Base-by-base conservation (phyloP, 2,329 filamentous ascomycete genomes). In the Coniochaeta sp. region DNA sequence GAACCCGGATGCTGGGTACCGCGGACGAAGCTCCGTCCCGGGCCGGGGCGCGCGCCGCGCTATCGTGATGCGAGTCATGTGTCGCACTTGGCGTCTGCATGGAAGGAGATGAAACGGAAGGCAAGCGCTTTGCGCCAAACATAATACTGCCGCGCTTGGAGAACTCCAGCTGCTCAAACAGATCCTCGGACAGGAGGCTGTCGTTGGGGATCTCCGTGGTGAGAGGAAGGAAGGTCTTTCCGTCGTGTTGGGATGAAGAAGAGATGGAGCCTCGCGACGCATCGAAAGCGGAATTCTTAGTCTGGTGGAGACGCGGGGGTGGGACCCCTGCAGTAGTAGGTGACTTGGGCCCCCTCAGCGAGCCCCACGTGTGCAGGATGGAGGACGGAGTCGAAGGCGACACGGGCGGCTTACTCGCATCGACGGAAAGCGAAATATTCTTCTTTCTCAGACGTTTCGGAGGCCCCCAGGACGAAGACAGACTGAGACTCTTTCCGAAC, bases 61-160 rank as follows among this genome's bases (percentile, higher is more conserved):
- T 60, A 58, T 64, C 64, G 62, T 61, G 55, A 31, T 59, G 57
- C 19, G 33, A 38, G 33, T 17, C 24, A 57, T 40, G 38, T 26
- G 55, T 26, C 19, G 43, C 43, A 24, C 5, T 36, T 44, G 54
- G 33, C 36, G 19, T 59, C 57, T 52, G 58, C 54, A 57, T 44
- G 33, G 47, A 43, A 31, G 59, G 44, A n/a, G 54, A 34, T 22
- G 60, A 65, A 65, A 59, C 67, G 16, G 64, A 1, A 1, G 12
- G 56, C 12, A 66, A 67, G 61, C 68, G 75, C 68, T 79, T 79
- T 59, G 77, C 79, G 63, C 80, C 78, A 68, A 86, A 78, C 78
- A 88, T 83, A 67, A 88, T 76, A 72, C 84, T 87, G 64, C 85
- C 85, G 66, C 85, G 78, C 63, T 85, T 85, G 61, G 84, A 86